phyloP scores from a whole-genome alignment of 2,329 filamentous ascomycete species.

The Talaromyces sp. region DNA sequence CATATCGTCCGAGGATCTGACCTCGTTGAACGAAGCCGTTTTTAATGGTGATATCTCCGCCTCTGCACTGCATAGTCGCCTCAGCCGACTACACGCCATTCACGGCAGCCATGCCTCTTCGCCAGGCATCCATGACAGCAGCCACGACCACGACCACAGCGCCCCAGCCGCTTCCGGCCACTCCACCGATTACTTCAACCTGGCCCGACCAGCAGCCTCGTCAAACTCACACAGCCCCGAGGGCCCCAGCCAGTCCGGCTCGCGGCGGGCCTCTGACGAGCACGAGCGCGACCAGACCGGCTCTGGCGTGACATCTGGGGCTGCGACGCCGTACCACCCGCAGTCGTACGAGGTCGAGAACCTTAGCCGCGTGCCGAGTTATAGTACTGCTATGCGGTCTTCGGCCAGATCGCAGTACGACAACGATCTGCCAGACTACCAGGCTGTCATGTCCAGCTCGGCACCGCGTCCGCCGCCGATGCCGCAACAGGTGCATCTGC shows the following conservation, averaged over 20 bases:
- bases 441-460: conserved; percentile 41
- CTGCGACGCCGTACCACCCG: conserved; percentile 35
- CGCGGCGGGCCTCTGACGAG: conserved; percentile 44
- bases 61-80: conserved; percentile 64
- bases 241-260: conserved; percentile 24
- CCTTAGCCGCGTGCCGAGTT: conserved; percentile 70
- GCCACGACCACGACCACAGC: conserved; percentile 11
- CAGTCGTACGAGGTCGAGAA: conserved; percentile 56
- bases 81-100: conserved; percentile 47
- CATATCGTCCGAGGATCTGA: conserved; percentile 76
- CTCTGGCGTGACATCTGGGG: conserved; percentile 25
- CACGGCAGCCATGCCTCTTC: conserved; percentile 15
- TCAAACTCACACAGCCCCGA: conserved; percentile 24
- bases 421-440: conserved; percentile 60
- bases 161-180: conserved; percentile 16
- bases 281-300: conserved; percentile 38
- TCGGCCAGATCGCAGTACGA: conserved; percentile 53
- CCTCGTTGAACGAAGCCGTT: conserved; percentile 47
- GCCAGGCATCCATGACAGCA: conserved; percentile 19
- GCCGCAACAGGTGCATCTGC: conserved; percentile 34
- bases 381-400: conserved; percentile 66
- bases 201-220: conserved; percentile 7
- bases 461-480: conserved; percentile 16
- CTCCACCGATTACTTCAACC: conserved; percentile 26
- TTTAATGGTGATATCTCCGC: conserved; percentile 54